phyloP scores from a whole-genome alignment of 176 grass and related monocot genomes.

The Luzula sylvatica region DNA sequence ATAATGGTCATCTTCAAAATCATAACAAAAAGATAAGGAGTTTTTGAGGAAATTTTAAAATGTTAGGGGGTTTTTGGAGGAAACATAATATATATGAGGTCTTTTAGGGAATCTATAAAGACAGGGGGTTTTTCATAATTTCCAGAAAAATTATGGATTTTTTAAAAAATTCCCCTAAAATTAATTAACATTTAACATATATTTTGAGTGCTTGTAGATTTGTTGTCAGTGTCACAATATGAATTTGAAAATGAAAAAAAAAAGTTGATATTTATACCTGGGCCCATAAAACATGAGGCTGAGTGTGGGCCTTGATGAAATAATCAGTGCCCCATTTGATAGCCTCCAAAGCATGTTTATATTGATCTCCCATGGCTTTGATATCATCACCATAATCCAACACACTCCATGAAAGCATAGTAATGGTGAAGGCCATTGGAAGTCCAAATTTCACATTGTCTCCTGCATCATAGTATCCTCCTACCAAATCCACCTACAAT shows the following conservation, averaged over 20 bases:
- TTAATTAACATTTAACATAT: no score
- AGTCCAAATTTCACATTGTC: slow-evolving; percentile 95
- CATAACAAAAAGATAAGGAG: no score
- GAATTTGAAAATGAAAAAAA: neutral
- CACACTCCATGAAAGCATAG: slow-evolving; percentile 60
- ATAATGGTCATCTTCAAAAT: no score
- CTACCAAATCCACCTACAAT: slow-evolving; percentile 56
- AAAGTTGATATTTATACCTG: slow-evolving; percentile 24
- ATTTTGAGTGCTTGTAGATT: no score
- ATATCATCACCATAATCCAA: slow-evolving; percentile 50
- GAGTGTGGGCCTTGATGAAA: slow-evolving; percentile 74
- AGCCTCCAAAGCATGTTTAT: slow-evolving; percentile 41
- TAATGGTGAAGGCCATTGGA: slow-evolving; percentile 83
- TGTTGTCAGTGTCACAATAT: no score
- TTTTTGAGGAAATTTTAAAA: no score
- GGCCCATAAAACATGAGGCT: slow-evolving; percentile 50
- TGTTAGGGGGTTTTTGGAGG: no score
- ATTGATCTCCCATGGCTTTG: slow-evolving; percentile 29
- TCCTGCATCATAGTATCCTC: slow-evolving; percentile 91
- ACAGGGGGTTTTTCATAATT: no score
- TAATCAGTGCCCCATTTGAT: slow-evolving; percentile 89
- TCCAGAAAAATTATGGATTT: no score
- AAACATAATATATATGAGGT: no score
- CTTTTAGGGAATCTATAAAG: no score
- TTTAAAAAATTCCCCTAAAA: no score